Evolutionary conservation across 345 rosid species (phyloP).

Genomic region (Turritis glabra): DNA sequence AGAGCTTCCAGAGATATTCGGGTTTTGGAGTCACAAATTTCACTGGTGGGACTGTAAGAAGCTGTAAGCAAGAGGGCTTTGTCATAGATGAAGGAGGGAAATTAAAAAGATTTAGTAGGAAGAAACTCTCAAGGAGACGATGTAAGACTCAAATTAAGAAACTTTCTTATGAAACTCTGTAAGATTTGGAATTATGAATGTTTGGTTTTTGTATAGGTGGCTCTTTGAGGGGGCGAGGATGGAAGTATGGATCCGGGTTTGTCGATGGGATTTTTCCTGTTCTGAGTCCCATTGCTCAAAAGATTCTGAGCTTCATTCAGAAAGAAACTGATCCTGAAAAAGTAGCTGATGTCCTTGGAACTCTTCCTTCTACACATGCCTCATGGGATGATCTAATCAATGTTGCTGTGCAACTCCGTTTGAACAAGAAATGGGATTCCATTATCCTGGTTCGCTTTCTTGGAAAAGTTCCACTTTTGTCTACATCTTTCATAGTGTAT

Average conservation of each 20-base stretch:
- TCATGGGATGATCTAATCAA: constrained; percentile 90
- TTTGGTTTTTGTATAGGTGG: constrained; percentile 58
- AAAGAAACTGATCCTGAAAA: constrained; percentile 49
- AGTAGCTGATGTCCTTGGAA: constrained; percentile 55
- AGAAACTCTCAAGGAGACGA: constrained; percentile 72
- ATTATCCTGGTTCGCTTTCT: constrained; percentile 55
- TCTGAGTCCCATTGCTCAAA: constrained; percentile 73
- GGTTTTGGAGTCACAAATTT: constrained; percentile 40
- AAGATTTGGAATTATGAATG: not conserved
- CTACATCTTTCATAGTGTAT: not conserved
- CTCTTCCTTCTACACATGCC: constrained; percentile 66
- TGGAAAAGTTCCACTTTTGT: not conserved
- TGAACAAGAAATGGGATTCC: constrained; percentile 76
- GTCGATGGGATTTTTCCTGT: constrained; percentile 96
- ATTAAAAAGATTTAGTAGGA: constrained; percentile 59
- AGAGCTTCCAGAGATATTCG: constrained; percentile 34
- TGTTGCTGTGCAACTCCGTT: constrained; percentile 77
- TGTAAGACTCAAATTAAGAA: constrained; percentile 39
- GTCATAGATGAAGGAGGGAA: constrained; percentile 68
- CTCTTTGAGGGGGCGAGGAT: constrained; percentile 81
- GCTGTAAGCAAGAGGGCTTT: constrained; percentile 54
- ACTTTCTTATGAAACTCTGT: not conserved
- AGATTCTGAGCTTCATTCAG: constrained; percentile 56
- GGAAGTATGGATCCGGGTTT: constrained; percentile 96
- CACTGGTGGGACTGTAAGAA: constrained; percentile 39